phyloP scores from a whole-genome alignment of 2,329 filamentous ascomycete genomes.

The Neofusicoccum sp. region DNA sequence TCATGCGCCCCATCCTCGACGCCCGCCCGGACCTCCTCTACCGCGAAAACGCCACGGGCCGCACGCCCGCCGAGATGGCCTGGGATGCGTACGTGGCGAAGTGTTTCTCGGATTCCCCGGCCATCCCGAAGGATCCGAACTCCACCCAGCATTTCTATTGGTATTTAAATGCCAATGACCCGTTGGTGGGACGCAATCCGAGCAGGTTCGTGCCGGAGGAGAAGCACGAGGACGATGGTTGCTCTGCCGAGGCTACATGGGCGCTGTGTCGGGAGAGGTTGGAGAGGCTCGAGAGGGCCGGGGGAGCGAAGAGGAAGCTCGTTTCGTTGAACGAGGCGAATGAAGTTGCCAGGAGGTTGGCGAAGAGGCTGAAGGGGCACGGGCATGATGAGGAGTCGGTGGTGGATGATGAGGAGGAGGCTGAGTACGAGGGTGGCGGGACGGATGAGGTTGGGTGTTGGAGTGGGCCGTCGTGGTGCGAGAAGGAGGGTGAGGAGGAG shows the following conservation, averaged over 20 bases:
- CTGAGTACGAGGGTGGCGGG: not conserved
- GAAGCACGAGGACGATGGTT: not conserved
- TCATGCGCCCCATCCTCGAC: constrained; percentile 51
- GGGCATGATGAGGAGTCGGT: not conserved
- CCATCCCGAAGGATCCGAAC: not conserved
- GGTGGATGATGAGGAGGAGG: not conserved
- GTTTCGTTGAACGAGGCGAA: constrained; percentile 60
- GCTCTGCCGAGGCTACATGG: constrained; percentile 27
- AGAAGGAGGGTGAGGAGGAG: not conserved
- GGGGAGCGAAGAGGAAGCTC: constrained; percentile 48
- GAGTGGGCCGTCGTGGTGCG: not conserved
- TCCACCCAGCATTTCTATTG: constrained; percentile 16
- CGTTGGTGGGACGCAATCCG: not conserved
- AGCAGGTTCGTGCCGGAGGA: constrained; percentile 26
- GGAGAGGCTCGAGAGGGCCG: constrained; percentile 20
- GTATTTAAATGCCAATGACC: not conserved
- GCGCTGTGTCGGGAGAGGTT: constrained; percentile 36
- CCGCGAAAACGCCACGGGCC: constrained; percentile 73
- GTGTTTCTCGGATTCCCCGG: constrained; percentile 26
- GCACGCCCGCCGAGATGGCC: constrained; percentile 68
- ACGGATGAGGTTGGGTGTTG: not conserved
- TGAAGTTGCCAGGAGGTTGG: constrained; percentile 56
- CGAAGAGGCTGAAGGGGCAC: constrained; percentile 20
- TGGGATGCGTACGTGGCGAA: constrained; percentile 52
- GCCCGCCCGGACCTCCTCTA: constrained; percentile 60